Evolutionary conservation across 108 stramenopile species (phyloP), one percentile per base, ranked within the genome.

Genomic region (Skeletonema costatum): DNA sequence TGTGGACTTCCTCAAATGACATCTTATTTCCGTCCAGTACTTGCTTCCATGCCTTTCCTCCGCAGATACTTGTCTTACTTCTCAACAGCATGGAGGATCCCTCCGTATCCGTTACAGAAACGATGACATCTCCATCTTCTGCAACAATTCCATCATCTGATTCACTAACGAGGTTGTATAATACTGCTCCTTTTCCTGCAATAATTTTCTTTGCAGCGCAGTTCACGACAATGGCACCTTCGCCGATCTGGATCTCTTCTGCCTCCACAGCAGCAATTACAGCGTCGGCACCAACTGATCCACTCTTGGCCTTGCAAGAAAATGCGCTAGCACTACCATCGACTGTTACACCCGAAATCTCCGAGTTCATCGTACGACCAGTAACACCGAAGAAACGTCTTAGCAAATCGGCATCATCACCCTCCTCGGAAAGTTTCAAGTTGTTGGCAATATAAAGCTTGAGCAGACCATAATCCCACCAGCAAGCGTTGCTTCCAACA

Each of bases 391-490:
- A 85, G 80, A 98, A 97, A 64, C 84, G 82, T 32, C 94, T 86
- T 38, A 96, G 75, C 42, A 97, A 79, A 19, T 82, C 79, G 17
- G 92, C 92, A 83, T 97, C 96, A 12, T 83, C 87, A 9, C 85
- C 82, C 33, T 88, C 72, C 36, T 92, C 87, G 6, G 76, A 74
- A 31, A 99, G 65, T 44, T 96, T 85, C 13, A 88, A 64, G 53
- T 95, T 88, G 86, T 99, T 99, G 59, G 85, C 87, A 63, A 88
- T 89, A 72, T 98, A 99, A 25, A 99, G 88, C 78, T 96, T 93
- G 53, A 99, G 87, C 75, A 92, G 97, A 16, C 98, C 98, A 76
- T 99, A 99, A 84, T 99, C 98, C 98, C 98, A 98, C 98, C 98
- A 98, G 71, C 93, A 97, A 11, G 97, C 97, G 65, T 92, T 88